A percentile compares a stretch with the other conserved stretches of the same genome.
These are phyloP conservation scores for Trichopus zeylanicus DNA, from an alignment of 116 monocot genomes.

Conservation along the genomic window DNA sequence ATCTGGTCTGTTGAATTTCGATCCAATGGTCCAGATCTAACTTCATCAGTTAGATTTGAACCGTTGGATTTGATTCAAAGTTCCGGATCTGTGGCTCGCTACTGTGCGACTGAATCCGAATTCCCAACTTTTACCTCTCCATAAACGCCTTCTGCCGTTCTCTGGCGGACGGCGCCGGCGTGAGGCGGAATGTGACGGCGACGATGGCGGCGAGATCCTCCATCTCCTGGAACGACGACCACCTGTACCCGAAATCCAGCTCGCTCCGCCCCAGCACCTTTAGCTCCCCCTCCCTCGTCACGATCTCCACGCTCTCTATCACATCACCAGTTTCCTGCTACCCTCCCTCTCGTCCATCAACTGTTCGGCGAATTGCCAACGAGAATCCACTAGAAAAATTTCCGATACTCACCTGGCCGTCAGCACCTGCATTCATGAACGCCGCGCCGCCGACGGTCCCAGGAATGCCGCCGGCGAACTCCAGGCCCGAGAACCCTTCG, in stretches of 20 bases:
- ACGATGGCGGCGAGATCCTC: conserved; percentile 32
- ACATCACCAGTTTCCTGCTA: conserved; percentile 22
- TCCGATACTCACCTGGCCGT: conserved; percentile 24
- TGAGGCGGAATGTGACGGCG: conserved; percentile 28
- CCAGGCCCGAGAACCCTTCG: conserved; percentile 31
- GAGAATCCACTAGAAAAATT: neutral
- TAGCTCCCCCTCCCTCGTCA: conserved; percentile 21
- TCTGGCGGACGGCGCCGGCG: conserved; percentile 6
- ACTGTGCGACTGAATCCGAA: no score
- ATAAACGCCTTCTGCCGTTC: conserved; percentile 13
- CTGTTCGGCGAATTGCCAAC: neutral
- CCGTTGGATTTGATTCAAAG: no score
- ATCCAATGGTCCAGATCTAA: no score
- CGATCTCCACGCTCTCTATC: conserved; percentile 27
- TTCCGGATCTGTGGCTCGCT: no score
- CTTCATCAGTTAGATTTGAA: no score
- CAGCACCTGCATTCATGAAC: conserved; percentile 45
- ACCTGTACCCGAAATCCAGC: conserved; percentile 21
- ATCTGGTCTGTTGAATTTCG: no score
- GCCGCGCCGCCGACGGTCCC: conserved; percentile 41
- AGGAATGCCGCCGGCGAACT: conserved; percentile 39
- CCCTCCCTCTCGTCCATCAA: neutral
- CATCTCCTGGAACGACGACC: conserved; percentile 43
- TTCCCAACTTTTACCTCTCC: conserved; percentile 10
- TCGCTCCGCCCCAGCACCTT: conserved; percentile 14